Conservation (phyloP, 2,329 filamentous ascomycete genomes). For the Calonectria pseudoreteaudii region DNA sequence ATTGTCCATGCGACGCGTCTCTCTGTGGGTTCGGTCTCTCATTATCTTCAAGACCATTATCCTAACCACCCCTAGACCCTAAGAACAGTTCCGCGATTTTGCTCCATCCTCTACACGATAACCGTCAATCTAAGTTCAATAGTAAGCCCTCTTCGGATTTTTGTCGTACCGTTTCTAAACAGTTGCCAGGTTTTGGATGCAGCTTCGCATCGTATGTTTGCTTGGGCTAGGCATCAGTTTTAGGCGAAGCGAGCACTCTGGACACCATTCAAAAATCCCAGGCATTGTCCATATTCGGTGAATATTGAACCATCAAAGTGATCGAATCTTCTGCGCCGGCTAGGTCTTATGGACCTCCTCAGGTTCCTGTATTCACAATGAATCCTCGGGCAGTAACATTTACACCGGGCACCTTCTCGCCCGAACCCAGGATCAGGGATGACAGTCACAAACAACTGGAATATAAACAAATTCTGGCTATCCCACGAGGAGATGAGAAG, state of each 20-base stretch:
- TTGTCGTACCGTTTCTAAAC: not conserved
- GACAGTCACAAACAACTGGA: not conserved
- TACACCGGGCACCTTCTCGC: slow-evolving; percentile 27
- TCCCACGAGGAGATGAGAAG: not conserved
- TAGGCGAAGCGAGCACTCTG: not conserved
- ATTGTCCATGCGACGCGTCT: not conserved
- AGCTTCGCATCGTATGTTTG: not conserved
- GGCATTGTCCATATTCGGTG: not conserved
- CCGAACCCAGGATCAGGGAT: not conserved
- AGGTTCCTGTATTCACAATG: slow-evolving; percentile 30
- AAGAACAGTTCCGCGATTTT: not conserved
- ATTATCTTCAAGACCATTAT: not conserved
- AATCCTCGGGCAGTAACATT: slow-evolving; percentile 46
- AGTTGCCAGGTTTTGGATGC: not conserved
- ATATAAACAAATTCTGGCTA: not conserved
- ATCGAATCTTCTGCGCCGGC: not conserved
- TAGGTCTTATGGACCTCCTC: not conserved
- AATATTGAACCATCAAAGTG: not conserved
- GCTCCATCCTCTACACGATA: not conserved
- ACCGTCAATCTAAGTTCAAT: not conserved
- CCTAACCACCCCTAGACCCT: not conserved
- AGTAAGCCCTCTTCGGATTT: not conserved
- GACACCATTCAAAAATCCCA: not conserved
- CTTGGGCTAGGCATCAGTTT: not conserved
- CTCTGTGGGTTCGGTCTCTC: not conserved